These are phyloP conservation scores for Wallacemonas sp. DNA, from an alignment of 208 protist species.

Conservation along the genomic window DNA sequence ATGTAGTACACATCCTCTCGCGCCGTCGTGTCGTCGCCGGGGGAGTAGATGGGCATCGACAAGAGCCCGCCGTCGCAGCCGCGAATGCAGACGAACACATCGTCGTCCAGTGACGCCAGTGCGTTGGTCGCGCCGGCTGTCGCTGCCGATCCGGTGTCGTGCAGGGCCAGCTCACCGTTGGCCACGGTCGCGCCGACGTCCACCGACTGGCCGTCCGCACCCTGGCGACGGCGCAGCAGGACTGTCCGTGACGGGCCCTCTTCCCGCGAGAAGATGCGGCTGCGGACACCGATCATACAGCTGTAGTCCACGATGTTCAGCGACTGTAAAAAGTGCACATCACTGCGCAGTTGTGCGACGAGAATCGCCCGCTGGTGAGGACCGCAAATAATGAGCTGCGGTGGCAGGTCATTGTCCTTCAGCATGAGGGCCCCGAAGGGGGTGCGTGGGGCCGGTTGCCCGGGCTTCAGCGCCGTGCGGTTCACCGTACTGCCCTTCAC, in stretches of 20 bases:
- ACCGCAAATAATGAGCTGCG: slow-evolving; percentile 84
- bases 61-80: slow-evolving; percentile 82
- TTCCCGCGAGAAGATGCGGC: slow-evolving; percentile 60
- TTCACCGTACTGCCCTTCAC: slow-evolving; percentile 91
- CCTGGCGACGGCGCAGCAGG: slow-evolving; percentile 25
- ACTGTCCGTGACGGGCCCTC: slow-evolving; percentile 68
- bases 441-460: slow-evolving; percentile 57
- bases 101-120: slow-evolving; percentile 27
- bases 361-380: slow-evolving; percentile 67
- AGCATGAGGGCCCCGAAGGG: slow-evolving; percentile 79
- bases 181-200: slow-evolving; percentile 13
- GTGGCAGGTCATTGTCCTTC: slow-evolving; percentile 88
- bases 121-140: not conserved
- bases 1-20: slow-evolving; percentile 91
- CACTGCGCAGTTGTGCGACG: slow-evolving; percentile 84
- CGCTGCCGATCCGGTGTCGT: no score
- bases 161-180: slow-evolving; percentile 9
- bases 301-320: slow-evolving; percentile 93
- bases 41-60: slow-evolving; percentile 70
- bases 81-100: slow-evolving; percentile 61
- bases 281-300: slow-evolving; percentile 90
- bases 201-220: slow-evolving; percentile 1
- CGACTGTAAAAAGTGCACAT: slow-evolving; percentile 72
- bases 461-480: slow-evolving; percentile 48
- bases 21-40: slow-evolving; percentile 61